A percentile compares a stretch with the other conserved stretches of the same genome.
Evolutionary conservation across 176 grass and related monocot genomes (phyloP).

Genomic region (Juncus inflexus): DNA sequence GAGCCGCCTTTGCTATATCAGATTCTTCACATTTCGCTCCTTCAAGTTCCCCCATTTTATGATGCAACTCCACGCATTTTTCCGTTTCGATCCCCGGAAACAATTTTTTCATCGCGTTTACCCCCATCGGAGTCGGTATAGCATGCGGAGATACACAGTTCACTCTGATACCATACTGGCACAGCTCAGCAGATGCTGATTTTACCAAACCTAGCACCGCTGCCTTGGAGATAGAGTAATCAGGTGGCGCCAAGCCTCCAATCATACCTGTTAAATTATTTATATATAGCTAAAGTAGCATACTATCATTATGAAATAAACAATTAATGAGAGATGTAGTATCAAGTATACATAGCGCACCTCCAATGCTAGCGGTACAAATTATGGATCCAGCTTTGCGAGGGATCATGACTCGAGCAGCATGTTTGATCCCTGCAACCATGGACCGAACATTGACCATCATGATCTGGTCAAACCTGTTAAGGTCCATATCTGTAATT

Average conservation of each 20-base stretch:
- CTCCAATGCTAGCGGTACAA: slow-evolving; percentile 54
- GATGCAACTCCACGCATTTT: neutral
- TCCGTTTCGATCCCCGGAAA: neutral
- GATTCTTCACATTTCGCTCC: slow-evolving; percentile 32
- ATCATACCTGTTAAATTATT: neutral
- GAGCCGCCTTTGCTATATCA: slow-evolving; percentile 43
- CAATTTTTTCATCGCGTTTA: neutral
- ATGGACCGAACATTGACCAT: slow-evolving; percentile 44
- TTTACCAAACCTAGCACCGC: slow-evolving; percentile 39
- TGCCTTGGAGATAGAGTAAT: slow-evolving; percentile 44
- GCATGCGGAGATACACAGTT: slow-evolving; percentile 55
- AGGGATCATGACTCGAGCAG: slow-evolving; percentile 70
- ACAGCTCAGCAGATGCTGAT: slow-evolving; percentile 33
- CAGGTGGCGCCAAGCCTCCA: slow-evolving; percentile 8
- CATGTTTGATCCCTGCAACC: slow-evolving; percentile 68
- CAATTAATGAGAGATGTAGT: neutral
- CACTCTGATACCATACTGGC: slow-evolving; percentile 45
- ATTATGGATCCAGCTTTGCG: slow-evolving; percentile 46
- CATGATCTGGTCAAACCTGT: slow-evolving; percentile 70
- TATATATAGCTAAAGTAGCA: neutral
- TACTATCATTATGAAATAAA: neutral
- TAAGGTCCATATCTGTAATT: slow-evolving; percentile 41
- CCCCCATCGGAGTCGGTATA: slow-evolving; percentile 33
- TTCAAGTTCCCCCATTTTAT: slow-evolving; percentile 30
- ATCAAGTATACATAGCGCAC: slow-evolving; percentile 2